These are phyloP conservation scores for Fusarium irregulare DNA, from an alignment of 2,329 filamentous ascomycete species.

Conservation along the genomic window DNA sequence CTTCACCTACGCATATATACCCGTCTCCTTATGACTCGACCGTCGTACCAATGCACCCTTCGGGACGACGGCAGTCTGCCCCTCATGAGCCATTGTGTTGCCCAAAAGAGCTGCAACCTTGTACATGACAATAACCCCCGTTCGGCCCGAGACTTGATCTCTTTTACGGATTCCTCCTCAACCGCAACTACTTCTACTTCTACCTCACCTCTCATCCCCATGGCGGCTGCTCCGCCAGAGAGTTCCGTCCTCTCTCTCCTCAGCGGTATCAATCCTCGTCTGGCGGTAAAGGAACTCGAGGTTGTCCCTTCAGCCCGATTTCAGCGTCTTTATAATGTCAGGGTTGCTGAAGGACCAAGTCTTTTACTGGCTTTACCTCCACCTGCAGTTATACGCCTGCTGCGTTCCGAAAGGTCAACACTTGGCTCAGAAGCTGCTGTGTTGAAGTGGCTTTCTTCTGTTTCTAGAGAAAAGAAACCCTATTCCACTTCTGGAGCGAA, in stretches of 20 bases:
- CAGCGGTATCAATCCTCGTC: constrained; percentile 39
- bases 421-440: constrained; percentile 59
- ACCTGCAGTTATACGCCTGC: constrained; percentile 54
- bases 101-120: constrained; percentile 45
- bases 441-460: constrained; percentile 57
- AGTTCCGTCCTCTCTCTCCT: constrained; percentile 44
- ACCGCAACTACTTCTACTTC: constrained; percentile 10
- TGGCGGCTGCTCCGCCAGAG: constrained; percentile 41
- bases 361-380: constrained; percentile 59
- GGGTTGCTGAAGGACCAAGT: constrained; percentile 54
- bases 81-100: constrained; percentile 41
- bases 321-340: constrained; percentile 58
- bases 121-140: constrained; percentile 43
- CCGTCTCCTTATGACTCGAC: constrained; percentile 39
- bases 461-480: constrained; percentile 28
- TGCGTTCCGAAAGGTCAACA: constrained; percentile 60
- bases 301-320: constrained; percentile 52
- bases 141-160: constrained; percentile 41
- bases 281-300: constrained; percentile 44
- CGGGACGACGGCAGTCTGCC: constrained; percentile 43
- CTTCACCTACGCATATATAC: constrained; percentile 14
- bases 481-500: constrained; percentile 3
- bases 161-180: constrained; percentile 36
- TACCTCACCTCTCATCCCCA: constrained; percentile 26
- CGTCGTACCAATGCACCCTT: constrained; percentile 47